Percentiles rank a stretch among this genome's conserved stretches.
Evolutionary conservation across 495 filamentous ascomycete genomes (phyloP).

Genomic region (Podospora australis): DNA sequence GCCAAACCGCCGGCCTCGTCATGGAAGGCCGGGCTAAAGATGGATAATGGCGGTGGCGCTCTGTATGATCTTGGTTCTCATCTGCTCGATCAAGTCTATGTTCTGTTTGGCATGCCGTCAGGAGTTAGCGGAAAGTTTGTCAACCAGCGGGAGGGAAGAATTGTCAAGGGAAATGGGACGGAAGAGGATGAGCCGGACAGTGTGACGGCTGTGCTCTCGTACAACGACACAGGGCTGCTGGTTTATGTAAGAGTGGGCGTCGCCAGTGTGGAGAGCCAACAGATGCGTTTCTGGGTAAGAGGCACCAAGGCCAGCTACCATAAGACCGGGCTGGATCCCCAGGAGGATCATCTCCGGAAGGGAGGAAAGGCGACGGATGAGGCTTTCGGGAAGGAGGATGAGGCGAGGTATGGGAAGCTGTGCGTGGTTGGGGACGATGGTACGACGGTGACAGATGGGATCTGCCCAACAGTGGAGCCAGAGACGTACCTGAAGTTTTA

Average conservation of each 20-base stretch:
- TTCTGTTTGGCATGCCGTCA: slow-evolving; percentile 70
- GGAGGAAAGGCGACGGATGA: slow-evolving; percentile 59
- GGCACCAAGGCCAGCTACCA: slow-evolving; percentile 75
- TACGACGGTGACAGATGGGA: slow-evolving; percentile 29
- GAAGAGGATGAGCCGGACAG: slow-evolving; percentile 59
- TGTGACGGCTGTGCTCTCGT: slow-evolving; percentile 63
- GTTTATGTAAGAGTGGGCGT: slow-evolving; percentile 64
- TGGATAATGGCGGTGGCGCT: slow-evolving; percentile 59
- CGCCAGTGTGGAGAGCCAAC: slow-evolving; percentile 62
- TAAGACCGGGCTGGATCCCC: slow-evolving; percentile 72
- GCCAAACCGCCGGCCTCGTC: slow-evolving; percentile 38
- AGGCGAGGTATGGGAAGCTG: slow-evolving; percentile 36
- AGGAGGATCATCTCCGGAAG: slow-evolving; percentile 73
- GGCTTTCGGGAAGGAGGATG: slow-evolving; percentile 59
- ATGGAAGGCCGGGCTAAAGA: slow-evolving; percentile 63
- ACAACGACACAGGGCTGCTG: slow-evolving; percentile 49
- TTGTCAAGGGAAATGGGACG: slow-evolving; percentile 35
- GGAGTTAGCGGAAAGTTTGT: slow-evolving; percentile 62
- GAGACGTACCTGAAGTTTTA: slow-evolving; percentile 72
- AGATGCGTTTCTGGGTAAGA: slow-evolving; percentile 74
- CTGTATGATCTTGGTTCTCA: slow-evolving; percentile 84
- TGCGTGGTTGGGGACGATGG: slow-evolving; percentile 34
- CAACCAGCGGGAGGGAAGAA: slow-evolving; percentile 51
- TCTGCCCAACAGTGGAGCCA: slow-evolving; percentile 56
- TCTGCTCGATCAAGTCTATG: slow-evolving; percentile 72